These are phyloP conservation scores for Cyamopsis tetragonoloba DNA, from an alignment of 306 rosid species.

Conservation along the genomic window DNA sequence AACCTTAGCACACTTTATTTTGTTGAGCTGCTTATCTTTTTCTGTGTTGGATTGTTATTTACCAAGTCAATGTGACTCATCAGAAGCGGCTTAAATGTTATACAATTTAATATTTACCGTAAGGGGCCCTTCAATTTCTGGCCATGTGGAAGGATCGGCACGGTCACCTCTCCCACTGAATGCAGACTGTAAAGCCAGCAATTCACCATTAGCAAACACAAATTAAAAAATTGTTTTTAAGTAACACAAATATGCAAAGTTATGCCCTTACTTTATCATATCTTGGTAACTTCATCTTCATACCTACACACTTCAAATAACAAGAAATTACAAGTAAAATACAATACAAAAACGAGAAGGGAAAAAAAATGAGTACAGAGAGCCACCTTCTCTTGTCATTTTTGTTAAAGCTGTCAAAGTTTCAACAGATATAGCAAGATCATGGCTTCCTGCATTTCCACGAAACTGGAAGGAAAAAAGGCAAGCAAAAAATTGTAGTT, in stretches of 20 bases:
- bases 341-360: slow-evolving; percentile 1
- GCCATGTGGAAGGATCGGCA: slow-evolving; percentile 79
- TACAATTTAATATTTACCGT: slow-evolving; percentile 37
- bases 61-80: background rate
- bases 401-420: slow-evolving; percentile 54
- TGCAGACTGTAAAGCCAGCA: slow-evolving; percentile 62
- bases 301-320: slow-evolving; percentile 50
- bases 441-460: slow-evolving; percentile 97
- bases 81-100: slow-evolving; percentile 17
- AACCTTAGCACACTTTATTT: background rate
- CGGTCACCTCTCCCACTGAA: slow-evolving; percentile 87
- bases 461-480: slow-evolving; percentile 48
- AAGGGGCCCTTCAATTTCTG: slow-evolving; percentile 85
- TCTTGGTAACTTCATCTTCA: slow-evolving; percentile 82
- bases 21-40: background rate
- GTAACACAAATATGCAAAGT: background rate
- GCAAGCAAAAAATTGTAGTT: slow-evolving; percentile 3
- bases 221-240: background rate
- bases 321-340: slow-evolving; percentile 24
- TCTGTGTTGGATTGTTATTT: background rate
- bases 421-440: slow-evolving; percentile 73
- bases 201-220: slow-evolving; percentile 25
- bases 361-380: slow-evolving; percentile 3
- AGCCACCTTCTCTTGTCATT: slow-evolving; percentile 73
- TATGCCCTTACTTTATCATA: slow-evolving; percentile 73